Evolutionary conservation across 176 grass and related monocot genomes (phyloP), one percentile per base, ranked within the genome.

Genomic region (Oryza punctata): DNA sequence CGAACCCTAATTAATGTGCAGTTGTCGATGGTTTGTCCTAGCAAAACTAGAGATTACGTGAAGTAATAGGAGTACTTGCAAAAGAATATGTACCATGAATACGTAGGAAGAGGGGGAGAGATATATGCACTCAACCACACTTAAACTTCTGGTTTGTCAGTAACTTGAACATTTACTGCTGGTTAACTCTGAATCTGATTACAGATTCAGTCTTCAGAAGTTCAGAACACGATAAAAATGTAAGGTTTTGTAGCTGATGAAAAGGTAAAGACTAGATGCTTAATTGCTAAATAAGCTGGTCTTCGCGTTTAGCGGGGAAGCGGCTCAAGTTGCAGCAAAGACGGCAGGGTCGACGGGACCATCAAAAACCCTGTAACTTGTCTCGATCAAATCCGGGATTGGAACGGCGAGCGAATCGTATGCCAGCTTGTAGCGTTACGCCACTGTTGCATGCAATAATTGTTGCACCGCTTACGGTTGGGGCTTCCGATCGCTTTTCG

Each of bases 381-480:
- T 71, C 67, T 37, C 38, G 26, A 45, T 47, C 54, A 21, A 16
- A 73, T 63, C 52, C 6, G 15, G 32, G 15, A 33, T 33, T 33
- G 32, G 32, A 49, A 49, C 18, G 47, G 30, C 30, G 49, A 71
- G 82, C 40, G 67, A 70, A 70, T 72, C 68, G 40, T 43, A 23
- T 13, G 70, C 70, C 76, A 21, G 46, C 24, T 77, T 14, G 59
- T 41, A 38, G 85, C 63, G 44, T 81, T 47, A 86, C 76, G 77
- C 43, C 85, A 69, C 63, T 81, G 71, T 46, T 57, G 78, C 78
- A 68, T 10, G 49, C 63, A 69, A n/a, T 73, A 50, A 71, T 33
- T 63, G 63, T 43, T 63, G 72, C 46, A 28, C 27, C 21, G 71
- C 44, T 41, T 46, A 49, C 65, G 19, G 78, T 63, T 87, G 78